Evolutionary conservation across 345 rosid species (phyloP).

Genomic region (Alliaria petiolata): DNA sequence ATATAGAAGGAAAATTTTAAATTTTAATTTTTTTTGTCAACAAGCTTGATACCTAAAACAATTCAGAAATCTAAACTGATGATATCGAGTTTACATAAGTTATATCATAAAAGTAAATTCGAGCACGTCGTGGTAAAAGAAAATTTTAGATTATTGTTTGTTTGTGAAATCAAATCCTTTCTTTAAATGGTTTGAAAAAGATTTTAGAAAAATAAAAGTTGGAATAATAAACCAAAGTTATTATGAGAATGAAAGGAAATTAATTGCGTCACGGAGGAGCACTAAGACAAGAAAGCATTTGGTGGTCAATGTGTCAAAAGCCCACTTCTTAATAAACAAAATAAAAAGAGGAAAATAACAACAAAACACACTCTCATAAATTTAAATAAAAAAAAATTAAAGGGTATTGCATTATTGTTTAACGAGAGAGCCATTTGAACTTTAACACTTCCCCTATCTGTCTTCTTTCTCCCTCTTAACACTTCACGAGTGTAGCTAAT

Average conservation of each 20-base stretch:
- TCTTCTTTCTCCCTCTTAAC: slow-evolving; percentile 4
- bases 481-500: not conserved
- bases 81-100: too few relatives aligned
- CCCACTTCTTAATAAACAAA: slow-evolving; percentile 39
- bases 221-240: slow-evolving; percentile 2
- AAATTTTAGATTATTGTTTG: not conserved
- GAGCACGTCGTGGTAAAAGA: too few relatives aligned
- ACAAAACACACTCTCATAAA: not conserved
- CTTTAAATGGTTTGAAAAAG: slow-evolving; percentile 16
- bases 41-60: too few relatives aligned
- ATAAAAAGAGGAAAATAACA: slow-evolving; percentile 15
- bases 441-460: not conserved
- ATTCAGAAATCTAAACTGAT: too few relatives aligned
- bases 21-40: too few relatives aligned
- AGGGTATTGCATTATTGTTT: slow-evolving; percentile 22
- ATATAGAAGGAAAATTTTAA: not conserved
- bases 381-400: not conserved
- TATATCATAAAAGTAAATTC: too few relatives aligned
- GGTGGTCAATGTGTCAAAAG: slow-evolving; percentile 49
- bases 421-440: slow-evolving; percentile 28
- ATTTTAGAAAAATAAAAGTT: not conserved
- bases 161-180: not conserved
- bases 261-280: slow-evolving; percentile 42
- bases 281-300: slow-evolving; percentile 42
- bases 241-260: slow-evolving; percentile 26